Evolutionary conservation across 1,284 basidiomycete species (phyloP), one percentile per base, ranked within the genome.

Genomic region (Paramarasmius palmivorus): DNA sequence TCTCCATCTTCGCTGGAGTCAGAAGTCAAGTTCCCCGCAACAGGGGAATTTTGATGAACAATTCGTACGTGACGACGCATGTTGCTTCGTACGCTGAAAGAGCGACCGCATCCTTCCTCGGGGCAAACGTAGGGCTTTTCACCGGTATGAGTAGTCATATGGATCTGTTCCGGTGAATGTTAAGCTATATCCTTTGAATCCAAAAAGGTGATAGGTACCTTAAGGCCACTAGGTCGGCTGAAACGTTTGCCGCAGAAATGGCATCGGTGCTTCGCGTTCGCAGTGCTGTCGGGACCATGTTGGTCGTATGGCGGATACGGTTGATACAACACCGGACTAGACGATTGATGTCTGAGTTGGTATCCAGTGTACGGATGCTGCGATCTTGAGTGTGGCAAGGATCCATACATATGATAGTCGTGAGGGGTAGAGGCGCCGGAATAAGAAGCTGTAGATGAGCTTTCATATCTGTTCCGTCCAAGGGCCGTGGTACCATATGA

Each of bases 1-100:
- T 61, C 62, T 23, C 59, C 61, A 45, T 58, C 57, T 23, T 54
- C 59, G 19, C 52, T 52, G n/a, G 59, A 61, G 40, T 61, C 59
- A 10, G 53, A 55, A 22, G 55, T 35, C 12, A 46, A 17, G 29
- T 26, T 6, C 49, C 56, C 36, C 52, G 29, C 29, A 6, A 42
- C 23, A 35, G 48, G 15, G 41, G 42, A 12, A 46, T 58, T 42
- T 36, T 65, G 63, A 51, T 65, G 64, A 23, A 65, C 60, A 42
- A 63, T 61, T 32, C 61, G 59, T 6, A 62, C 73, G 61, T 82
- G 80, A 29, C 80, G 70, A 52, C 79, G 77, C 77, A 81, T 79
- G 66, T 82, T 82, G 63, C 77, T 79, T 63, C 78, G 72, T 42
- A 82, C 80, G 60, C 76, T 78, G 63, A 82, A 82, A 44, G 72